These are phyloP conservation scores for Tylopilus orsonianus DNA, from an alignment of 1,284 basidiomycete species.

Conservation along the genomic window DNA sequence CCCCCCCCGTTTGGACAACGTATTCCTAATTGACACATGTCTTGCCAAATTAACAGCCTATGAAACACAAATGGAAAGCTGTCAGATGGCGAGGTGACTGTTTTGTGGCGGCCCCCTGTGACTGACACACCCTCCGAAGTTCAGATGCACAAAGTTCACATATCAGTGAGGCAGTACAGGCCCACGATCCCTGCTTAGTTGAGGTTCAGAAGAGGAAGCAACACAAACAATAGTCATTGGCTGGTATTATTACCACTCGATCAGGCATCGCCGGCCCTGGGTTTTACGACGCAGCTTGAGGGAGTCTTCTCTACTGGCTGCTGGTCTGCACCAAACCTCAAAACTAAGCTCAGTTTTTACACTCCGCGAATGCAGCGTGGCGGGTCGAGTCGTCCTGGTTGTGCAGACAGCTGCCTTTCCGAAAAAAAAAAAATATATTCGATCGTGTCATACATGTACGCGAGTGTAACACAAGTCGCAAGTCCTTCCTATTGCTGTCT, in stretches of 20 bases:
- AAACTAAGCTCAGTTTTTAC: constrained; percentile 12
- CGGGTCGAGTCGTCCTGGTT: not conserved
- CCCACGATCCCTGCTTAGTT: constrained; percentile 20
- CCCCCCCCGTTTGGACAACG: constrained; percentile 31
- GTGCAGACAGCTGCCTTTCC: not conserved
- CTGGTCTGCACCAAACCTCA: too few relatives aligned
- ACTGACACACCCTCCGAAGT: constrained; percentile 22
- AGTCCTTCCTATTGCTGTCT: constrained; percentile 1
- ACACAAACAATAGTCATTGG: constrained; percentile 20
- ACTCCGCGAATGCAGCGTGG: constrained; percentile 36
- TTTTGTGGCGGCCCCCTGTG: constrained; percentile 21
- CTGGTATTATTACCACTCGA: constrained; percentile 29
- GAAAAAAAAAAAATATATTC: not conserved
- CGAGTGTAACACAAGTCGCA: constrained; percentile 17
- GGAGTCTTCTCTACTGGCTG: constrained; percentile 1
- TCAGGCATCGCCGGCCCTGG: constrained; percentile 7
- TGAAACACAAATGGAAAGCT: constrained; percentile 30
- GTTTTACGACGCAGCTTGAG: constrained; percentile 15
- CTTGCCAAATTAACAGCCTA: constrained; percentile 33
- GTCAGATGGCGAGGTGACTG: constrained; percentile 26
- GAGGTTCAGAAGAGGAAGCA: constrained; percentile 15
- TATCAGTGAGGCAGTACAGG: constrained; percentile 31
- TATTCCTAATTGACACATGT: constrained; percentile 32
- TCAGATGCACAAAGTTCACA: constrained; percentile 23
- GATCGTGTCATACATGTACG: constrained; percentile 10